Base-by-base conservation (phyloP, 179 eudicot species). In the Amaranthus tricolor region DNA sequence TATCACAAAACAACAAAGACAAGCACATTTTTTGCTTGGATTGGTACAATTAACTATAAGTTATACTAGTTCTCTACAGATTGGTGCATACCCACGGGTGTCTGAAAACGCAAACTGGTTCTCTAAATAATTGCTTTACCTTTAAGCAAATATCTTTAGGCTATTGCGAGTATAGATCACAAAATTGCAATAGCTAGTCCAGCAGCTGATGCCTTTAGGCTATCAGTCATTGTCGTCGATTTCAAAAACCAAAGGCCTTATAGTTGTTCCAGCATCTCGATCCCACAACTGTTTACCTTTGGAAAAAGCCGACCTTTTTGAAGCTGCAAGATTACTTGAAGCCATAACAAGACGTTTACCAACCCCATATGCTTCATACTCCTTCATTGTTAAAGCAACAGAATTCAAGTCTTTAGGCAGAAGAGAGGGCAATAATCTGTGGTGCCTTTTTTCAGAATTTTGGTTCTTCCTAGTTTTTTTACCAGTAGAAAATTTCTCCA, bases 271-370 rank as follows among this genome's bases (percentile, higher is more conserved):
- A 65, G 78, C 78, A 68, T 79, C 81, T 48, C 79, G 48, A 43
- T 19, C 68, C 62, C 64, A 56, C 31, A 81, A 74, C 51, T 74
- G 74, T 73, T 74, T 66, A 60, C 68, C 67, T 72, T 74, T 74
- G 24, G 48, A 73, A 53, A 64, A 68, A 44, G 57, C 62, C n/a
- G 50, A 69, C 70, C 68, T 80, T 45, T 74, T 69, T 74, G 87
- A 76, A 21, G 74, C 76, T 54, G 81, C 75, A 47, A 91, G 84
- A 74, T 62, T 84, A 56, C 69, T 74, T 10, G 88, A 82, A 31
- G 93, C 93, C 45, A 67, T 68, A 45, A 91, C 58, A 66, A 89
- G 76, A 16, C 91, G 89, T 45, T 80, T 72, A 75, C 93, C 93
- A 72, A 89, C 85, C 74, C 83, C 86, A 31, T 79, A 76, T 66